These are phyloP conservation scores for Alternaria arbusti DNA, from an alignment of 2,329 filamentous ascomycete genomes.

Conservation along the genomic window DNA sequence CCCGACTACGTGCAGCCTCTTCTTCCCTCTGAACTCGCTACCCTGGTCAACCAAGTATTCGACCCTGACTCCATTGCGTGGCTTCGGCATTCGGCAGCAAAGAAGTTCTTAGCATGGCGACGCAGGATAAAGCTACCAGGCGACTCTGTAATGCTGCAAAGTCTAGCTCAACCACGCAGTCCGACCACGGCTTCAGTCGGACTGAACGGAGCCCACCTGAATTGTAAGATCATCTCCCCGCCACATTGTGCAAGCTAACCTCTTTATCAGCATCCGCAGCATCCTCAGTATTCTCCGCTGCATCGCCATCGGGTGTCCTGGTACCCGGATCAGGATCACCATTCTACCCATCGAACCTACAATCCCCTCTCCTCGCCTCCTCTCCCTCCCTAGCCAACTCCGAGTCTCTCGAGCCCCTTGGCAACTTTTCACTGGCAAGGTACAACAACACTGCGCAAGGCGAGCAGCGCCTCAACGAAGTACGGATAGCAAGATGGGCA, in stretches of 20 bases:
- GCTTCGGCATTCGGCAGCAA: slow-evolving; percentile 81
- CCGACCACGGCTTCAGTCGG: slow-evolving; percentile 41
- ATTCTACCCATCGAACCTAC: slow-evolving; percentile 43
- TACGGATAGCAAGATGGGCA: slow-evolving; percentile 83
- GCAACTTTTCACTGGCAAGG: slow-evolving; percentile 51
- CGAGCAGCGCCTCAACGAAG: slow-evolving; percentile 67
- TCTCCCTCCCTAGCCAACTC: slow-evolving; percentile 42
- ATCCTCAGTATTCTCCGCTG: slow-evolving; percentile 45
- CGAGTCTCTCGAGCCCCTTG: slow-evolving; percentile 32
- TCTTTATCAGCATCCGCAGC: slow-evolving; percentile 36
- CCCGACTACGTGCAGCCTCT: slow-evolving; percentile 87
- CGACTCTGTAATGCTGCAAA: slow-evolving; percentile 37
- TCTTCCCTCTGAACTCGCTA: slow-evolving; percentile 72
- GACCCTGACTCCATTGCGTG: slow-evolving; percentile 78
- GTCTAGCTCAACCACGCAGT: slow-evolving; percentile 31
- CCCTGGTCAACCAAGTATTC: slow-evolving; percentile 76
- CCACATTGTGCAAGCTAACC: slow-evolving; percentile 14
- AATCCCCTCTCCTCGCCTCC: slow-evolving; percentile 44
- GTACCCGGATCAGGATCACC: slow-evolving; percentile 43
- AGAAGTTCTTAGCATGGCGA: slow-evolving; percentile 80
- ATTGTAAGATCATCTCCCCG: slow-evolving; percentile 21
- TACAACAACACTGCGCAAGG: slow-evolving; percentile 60
- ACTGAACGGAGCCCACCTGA: slow-evolving; percentile 30
- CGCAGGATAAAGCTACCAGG: slow-evolving; percentile 47
- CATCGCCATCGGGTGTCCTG: slow-evolving; percentile 49